These are phyloP conservation scores for Fusarium acutatum DNA, from an alignment of 2,329 filamentous ascomycete genomes.

Conservation along the genomic window DNA sequence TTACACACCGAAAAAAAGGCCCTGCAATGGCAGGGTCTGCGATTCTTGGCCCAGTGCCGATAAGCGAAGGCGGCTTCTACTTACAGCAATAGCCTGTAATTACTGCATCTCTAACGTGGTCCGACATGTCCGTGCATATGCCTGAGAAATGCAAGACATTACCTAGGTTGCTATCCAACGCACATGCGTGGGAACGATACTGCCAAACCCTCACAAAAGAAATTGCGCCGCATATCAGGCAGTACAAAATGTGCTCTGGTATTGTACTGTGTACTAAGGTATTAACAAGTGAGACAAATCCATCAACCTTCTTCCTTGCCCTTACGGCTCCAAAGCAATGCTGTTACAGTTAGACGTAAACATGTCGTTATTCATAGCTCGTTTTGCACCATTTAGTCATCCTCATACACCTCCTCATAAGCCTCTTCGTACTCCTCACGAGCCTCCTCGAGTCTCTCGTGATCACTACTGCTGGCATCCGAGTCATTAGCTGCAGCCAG, in stretches of 20 bases:
- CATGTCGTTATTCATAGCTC: constrained; percentile 35
- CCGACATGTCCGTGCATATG: not conserved
- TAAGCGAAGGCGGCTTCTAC: constrained; percentile 31
- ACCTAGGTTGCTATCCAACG: not conserved
- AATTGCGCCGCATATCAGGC: not conserved
- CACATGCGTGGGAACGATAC: not conserved
- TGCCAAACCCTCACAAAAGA: not conserved
- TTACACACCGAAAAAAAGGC: not conserved
- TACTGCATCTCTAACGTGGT: constrained; percentile 2
- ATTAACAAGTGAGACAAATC: constrained; percentile 29
- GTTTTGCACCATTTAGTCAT: constrained; percentile 29
- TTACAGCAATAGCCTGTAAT: not conserved
- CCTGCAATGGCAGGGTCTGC: not conserved
- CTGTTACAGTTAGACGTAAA: constrained; percentile 29
- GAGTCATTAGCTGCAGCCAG: constrained; percentile 51
- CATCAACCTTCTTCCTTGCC: constrained; percentile 17
- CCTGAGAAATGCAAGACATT: not conserved
- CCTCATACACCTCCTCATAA: constrained; percentile 42
- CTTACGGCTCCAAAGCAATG: constrained; percentile 19
- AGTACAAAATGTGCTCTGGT: constrained; percentile 4
- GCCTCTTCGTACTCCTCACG: constrained; percentile 57
- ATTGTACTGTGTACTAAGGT: constrained; percentile 28
- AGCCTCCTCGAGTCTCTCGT: constrained; percentile 62
- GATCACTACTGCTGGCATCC: constrained; percentile 60
- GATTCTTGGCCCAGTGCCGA: constrained; percentile 38